Evolutionary conservation across 768 basidiomycete genomes (phyloP).

Genomic region (Floccularia luteovirens): DNA sequence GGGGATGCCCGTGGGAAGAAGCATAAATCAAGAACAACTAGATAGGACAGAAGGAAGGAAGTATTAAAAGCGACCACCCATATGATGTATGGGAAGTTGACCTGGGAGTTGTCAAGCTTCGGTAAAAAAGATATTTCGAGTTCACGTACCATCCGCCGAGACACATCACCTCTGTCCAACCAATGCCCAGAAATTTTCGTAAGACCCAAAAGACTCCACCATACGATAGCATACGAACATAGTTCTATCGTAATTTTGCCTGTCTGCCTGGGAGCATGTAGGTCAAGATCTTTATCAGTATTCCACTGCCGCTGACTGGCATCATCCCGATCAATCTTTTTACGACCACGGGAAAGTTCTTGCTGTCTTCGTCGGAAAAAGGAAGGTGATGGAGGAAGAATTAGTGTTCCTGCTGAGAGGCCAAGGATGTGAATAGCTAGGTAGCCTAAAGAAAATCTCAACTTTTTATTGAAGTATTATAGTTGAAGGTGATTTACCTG

Average conservation of each 20-base stretch:
- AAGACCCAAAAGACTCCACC: conserved; percentile 61
- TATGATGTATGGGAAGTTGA: conserved; percentile 81
- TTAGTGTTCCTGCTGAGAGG: conserved; percentile 68
- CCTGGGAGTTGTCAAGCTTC: conserved; percentile 34
- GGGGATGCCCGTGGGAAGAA: conserved; percentile 48
- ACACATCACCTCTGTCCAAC: conserved; percentile 25
- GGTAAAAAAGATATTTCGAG: background rate
- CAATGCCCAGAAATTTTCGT: conserved; percentile 28
- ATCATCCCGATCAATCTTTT: conserved; percentile 9
- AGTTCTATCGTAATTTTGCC: conserved; percentile 74
- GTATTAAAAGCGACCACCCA: conserved; percentile 91
- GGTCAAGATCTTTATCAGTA: conserved; percentile 9
- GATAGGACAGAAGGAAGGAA: conserved; percentile 74
- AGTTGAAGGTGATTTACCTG: conserved; percentile 32
- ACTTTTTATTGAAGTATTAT: too few relatives aligned
- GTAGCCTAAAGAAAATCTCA: conserved; percentile 50
- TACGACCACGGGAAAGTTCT: conserved; percentile 8
- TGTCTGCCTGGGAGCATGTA: conserved; percentile 41
- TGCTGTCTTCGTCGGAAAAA: conserved; percentile 56
- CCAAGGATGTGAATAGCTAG: conserved; percentile 86
- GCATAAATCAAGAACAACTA: conserved; percentile 57
- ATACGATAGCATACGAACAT: conserved; percentile 66
- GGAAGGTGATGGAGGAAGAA: conserved; percentile 73
- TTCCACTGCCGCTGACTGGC: background rate
- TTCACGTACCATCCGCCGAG: conserved; percentile 35